Conservation (phyloP, 225 moss, liverwort and hornwort species). For the Neckera pumila region DNA sequence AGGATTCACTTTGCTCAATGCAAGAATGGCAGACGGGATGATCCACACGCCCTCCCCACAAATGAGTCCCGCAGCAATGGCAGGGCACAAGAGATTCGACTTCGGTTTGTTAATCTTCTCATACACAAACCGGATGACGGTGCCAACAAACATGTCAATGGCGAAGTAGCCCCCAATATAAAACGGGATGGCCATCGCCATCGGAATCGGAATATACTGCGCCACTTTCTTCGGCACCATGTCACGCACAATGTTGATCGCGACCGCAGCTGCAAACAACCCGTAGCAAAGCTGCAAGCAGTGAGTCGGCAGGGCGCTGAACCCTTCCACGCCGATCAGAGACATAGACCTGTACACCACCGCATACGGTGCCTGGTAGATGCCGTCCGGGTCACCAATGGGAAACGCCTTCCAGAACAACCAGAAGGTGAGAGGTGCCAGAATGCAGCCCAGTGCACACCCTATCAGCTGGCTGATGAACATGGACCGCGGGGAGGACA, state of each 20-base stretch:
- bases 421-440: constrained; percentile 81
- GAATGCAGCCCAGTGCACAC: constrained; percentile 47
- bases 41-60: constrained; percentile 94
- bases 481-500: constrained; percentile 90
- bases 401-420: constrained; percentile 86
- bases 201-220: constrained; percentile 67
- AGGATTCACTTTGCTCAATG: constrained; percentile 58
- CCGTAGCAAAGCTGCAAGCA: constrained; percentile 60
- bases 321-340: constrained; percentile 70
- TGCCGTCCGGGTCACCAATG: constrained; percentile 35
- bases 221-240: constrained; percentile 21
- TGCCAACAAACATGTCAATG: constrained; percentile 85
- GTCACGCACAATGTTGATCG: constrained; percentile 55
- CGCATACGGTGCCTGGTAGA: constrained; percentile 83
- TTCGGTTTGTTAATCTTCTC: constrained; percentile 55
- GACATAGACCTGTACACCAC: constrained; percentile 77
- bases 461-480: constrained; percentile 85
- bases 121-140: constrained; percentile 53
- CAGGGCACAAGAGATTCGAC: constrained; percentile 46
- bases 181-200: constrained; percentile 97
- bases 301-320: constrained; percentile 55
- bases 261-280: constrained; percentile 48
- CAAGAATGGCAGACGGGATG: constrained; percentile 62
- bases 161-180: constrained; percentile 90
- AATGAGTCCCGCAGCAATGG: constrained; percentile 73